Base-by-base conservation (phyloP, 2,329 filamentous ascomycete species). In the Penicillium expansum region DNA sequence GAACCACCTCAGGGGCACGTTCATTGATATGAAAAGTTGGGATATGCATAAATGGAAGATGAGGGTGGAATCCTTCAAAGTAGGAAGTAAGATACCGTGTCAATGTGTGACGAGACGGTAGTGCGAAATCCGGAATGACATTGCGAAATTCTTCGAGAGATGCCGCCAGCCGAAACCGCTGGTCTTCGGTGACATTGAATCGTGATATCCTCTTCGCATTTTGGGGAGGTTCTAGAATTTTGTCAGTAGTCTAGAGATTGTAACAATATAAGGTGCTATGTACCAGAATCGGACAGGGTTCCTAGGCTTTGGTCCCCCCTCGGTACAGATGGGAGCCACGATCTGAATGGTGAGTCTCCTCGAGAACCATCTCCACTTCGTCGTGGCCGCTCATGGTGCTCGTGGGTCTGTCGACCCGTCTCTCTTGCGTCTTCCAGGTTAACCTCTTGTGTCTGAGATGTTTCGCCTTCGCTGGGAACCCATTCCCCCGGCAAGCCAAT, bases 11-110 rank as follows among this genome's bases (percentile, higher is more conserved):
- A 0, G 87, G 82, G 0, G 86, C 83, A n/a, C 85, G 80, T n/a
- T 85, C 82, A 8, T 82, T 82, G 0, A 86, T 81, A 1, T 80
- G 79, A 45, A 90, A 77, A 0, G 87, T 90, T 0, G 88, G 84
- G 5, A 89, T 74, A 67, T 91, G 88, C 29, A 91, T 76, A 59
- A 90, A 84, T 0, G 82, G 83, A 39, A 85, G 76, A 58, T 84
- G 81, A 27, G 82, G 78, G 56, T 85, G 79, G 56, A 90, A 89
- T 0, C 87, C 86, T 56, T 81, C 83, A 52, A 89, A 82, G 64
- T 89, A 91, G 1, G 86, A 87, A 57, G 88, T 86, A 32, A 90
- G 73, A 60, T 90, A 90, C 33, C 88, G 77, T 3, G 85, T 86
- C 29, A 90, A 70, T 0, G 88, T 88, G 62, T 89, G 82, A 3